Evolutionary conservation across 805 yeast species (phyloP).

Genomic region (Kodamaea hsintzibuensis): DNA sequence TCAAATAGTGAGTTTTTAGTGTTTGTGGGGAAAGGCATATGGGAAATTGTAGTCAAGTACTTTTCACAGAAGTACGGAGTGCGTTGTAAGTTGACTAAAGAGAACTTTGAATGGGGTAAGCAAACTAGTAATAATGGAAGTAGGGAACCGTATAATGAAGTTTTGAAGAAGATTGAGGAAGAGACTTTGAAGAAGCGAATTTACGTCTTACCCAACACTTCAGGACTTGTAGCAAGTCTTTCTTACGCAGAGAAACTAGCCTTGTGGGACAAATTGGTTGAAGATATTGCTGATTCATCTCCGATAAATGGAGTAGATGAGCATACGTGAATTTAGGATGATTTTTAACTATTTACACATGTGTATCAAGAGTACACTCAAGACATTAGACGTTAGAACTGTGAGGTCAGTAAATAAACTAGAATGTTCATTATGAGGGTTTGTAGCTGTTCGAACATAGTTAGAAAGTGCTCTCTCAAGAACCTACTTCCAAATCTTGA

Average conservation of each 20-base stretch:
- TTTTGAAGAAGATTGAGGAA: conserved; percentile 18
- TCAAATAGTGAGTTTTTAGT: conserved; percentile 48
- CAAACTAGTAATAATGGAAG: conserved; percentile 18
- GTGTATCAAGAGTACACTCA: not conserved
- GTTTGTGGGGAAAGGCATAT: conserved; percentile 72
- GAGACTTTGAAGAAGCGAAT: conserved; percentile 26
- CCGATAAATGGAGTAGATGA: too few species aligned
- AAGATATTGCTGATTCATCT: not conserved
- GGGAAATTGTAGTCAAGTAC: conserved; percentile 57
- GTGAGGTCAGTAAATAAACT: too few species aligned
- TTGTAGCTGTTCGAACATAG: too few species aligned
- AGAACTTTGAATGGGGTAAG: conserved; percentile 55
- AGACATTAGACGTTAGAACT: not conserved
- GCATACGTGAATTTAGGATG: not conserved
- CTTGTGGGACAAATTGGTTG: conserved; percentile 48
- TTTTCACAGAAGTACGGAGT: conserved; percentile 26
- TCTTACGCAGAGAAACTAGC: conserved; percentile 44
- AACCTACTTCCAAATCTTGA: conserved; percentile 32
- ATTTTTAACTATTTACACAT: conserved; percentile 2
- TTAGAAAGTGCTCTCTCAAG: too few species aligned
- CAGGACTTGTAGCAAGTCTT: conserved; percentile 64
- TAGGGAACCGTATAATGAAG: not conserved
- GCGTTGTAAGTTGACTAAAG: conserved; percentile 22
- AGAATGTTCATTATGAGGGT: too few species aligned
- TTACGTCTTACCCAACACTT: conserved; percentile 70